phyloP scores from a whole-genome alignment of 106 monocot genomes.

The Chionographis japonica region DNA sequence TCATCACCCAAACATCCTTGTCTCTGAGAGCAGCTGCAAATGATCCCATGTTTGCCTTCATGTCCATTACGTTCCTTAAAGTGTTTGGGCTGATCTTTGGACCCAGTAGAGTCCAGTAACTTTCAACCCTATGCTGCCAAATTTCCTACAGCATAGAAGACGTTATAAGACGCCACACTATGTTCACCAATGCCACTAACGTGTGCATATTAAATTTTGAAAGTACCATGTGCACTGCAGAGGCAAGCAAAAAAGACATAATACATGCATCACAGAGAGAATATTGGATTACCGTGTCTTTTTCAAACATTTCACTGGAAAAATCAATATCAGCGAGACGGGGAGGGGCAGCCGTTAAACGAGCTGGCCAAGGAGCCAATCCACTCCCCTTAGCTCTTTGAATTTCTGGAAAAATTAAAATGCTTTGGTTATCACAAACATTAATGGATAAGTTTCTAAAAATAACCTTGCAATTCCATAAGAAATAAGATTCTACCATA shows the following conservation, averaged over 20 bases:
- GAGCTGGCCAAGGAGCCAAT: constrained; percentile 86
- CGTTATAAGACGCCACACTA: too few relatives aligned
- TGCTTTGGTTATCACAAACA: not conserved
- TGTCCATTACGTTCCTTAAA: constrained; percentile 93
- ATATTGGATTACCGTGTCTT: constrained; percentile 51
- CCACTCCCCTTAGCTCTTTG: constrained; percentile 69
- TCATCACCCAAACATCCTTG: constrained; percentile 94
- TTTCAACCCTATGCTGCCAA: constrained; percentile 67
- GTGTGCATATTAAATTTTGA: not conserved
- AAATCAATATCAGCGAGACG: constrained; percentile 69
- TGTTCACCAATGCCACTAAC: not conserved
- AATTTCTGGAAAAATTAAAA: constrained; percentile 34
- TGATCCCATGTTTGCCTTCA: constrained; percentile 87
- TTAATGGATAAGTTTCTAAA: not conserved
- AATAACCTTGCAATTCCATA: too few relatives aligned
- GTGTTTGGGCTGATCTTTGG: constrained; percentile 56
- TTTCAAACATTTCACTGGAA: constrained; percentile 52
- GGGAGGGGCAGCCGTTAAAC: constrained; percentile 67
- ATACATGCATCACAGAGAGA: not conserved
- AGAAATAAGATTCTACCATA: too few relatives aligned
- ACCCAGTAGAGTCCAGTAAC: constrained; percentile 65
- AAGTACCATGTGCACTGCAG: too few relatives aligned
- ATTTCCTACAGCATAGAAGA: constrained; percentile 38
- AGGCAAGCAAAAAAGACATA: not conserved
- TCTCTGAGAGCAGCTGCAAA: constrained; percentile 92